Evolutionary conservation across 352 stramenopile genomes (phyloP).

Genomic region (Phytopythium oedochilum): DNA sequence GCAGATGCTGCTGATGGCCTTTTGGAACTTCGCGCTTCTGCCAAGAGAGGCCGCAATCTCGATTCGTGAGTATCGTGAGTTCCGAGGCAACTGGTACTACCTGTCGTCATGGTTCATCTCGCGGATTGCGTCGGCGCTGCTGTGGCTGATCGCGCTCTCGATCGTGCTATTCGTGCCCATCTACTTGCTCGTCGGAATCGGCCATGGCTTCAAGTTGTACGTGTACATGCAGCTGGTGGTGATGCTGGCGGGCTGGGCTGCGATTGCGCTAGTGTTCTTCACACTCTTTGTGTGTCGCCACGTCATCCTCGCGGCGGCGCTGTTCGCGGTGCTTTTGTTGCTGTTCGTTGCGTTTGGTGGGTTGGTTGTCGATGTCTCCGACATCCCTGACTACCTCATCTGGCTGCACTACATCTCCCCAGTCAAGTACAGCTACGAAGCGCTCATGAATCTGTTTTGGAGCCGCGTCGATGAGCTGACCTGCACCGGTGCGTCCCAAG

Average conservation of each 20-base stretch:
- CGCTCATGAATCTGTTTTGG: conserved; percentile 50
- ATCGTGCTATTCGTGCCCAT: conserved; percentile 32
- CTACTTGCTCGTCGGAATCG: conserved; percentile 41
- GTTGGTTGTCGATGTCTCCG: conserved; percentile 34
- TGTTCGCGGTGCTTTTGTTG: conserved; percentile 25
- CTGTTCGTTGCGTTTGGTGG: conserved; percentile 40
- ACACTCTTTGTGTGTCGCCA: conserved; percentile 20
- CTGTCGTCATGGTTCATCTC: conserved; percentile 40
- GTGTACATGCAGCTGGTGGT: conserved; percentile 43
- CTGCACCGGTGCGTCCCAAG: conserved; percentile 21
- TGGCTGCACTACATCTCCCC: conserved; percentile 66
- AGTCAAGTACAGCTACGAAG: conserved; percentile 45
- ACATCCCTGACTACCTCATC: conserved; percentile 40
- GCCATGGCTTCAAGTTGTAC: conserved; percentile 32
- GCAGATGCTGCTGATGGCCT: conserved; percentile 38
- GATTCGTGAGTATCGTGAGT: conserved; percentile 34
- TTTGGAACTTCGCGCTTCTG: conserved; percentile 30
- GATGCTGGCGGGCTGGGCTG: conserved; percentile 27
- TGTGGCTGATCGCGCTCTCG: conserved; percentile 30
- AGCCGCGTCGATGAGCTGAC: conserved; percentile 25
- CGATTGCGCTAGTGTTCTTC: conserved; percentile 27
- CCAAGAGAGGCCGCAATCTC: conserved; percentile 39
- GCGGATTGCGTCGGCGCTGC: conserved; percentile 36
- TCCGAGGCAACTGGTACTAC: conserved; percentile 32
- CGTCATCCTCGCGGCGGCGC: conserved; percentile 25